A percentile compares a stretch with the other conserved stretches of the same genome.
These are phyloP conservation scores for Escallonia herrerae DNA, from an alignment of 129 eudicot genomes.

Conservation along the genomic window DNA sequence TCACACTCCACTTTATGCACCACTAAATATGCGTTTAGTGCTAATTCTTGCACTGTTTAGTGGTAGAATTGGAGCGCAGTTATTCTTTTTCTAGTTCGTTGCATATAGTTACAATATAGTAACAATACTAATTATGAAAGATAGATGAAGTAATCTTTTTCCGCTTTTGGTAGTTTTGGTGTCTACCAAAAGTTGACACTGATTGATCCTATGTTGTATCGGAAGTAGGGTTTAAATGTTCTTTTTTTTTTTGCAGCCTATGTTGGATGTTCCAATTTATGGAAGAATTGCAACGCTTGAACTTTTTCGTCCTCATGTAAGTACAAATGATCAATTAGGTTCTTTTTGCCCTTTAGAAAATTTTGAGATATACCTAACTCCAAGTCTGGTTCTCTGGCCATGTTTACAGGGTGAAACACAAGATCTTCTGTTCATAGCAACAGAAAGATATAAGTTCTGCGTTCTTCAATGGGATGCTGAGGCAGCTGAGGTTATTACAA, in stretches of 20 bases:
- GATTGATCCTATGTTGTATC: neutral
- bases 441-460: slow-evolving; percentile 93
- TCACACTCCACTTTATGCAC: no score
- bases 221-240: neutral
- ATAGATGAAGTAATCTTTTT: no score
- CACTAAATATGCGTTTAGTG: no score
- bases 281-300: slow-evolving; percentile 96
- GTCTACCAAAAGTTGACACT: no score
- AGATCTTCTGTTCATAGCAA: slow-evolving; percentile 93
- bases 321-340: slow-evolving; percentile 15
- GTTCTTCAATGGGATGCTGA: slow-evolving; percentile 97
- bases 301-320: slow-evolving; percentile 96
- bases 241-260: slow-evolving; percentile 50
- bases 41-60: no score
- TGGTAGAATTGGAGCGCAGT: no score
- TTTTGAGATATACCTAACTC: neutral
- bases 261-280: slow-evolving; percentile 92
- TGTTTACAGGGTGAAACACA: slow-evolving; percentile 78
- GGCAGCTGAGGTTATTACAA: slow-evolving; percentile 71
- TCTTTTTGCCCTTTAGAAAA: neutral
- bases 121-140: no score
- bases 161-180: no score
- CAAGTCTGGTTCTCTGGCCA: slow-evolving; percentile 1
- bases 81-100: no score
- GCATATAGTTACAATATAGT: no score